Evolutionary conservation across 2,329 filamentous ascomycete species (phyloP).

Genomic region (Bipolaris cookei): DNA sequence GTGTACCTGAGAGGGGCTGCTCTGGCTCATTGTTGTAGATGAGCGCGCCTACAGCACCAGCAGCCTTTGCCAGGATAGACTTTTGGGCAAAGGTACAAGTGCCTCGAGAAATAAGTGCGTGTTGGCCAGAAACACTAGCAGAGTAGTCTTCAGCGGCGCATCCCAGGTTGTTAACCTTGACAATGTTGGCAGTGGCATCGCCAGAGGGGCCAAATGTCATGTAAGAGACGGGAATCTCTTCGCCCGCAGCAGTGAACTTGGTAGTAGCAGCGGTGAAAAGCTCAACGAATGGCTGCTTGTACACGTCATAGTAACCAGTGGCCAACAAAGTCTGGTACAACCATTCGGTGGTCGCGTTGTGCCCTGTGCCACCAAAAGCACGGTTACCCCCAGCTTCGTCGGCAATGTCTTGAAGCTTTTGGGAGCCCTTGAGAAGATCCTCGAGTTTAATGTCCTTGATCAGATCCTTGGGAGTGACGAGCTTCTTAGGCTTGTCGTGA

Average conservation of each 20-base stretch:
- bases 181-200: slow-evolving; percentile 62
- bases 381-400: slow-evolving; percentile 45
- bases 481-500: slow-evolving; percentile 7
- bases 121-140: slow-evolving; percentile 61
- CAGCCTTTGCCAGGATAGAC: slow-evolving; percentile 68
- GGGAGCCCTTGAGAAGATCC: slow-evolving; percentile 41
- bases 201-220: slow-evolving; percentile 68
- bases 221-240: slow-evolving; percentile 34
- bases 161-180: slow-evolving; percentile 67
- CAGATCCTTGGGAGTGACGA: slow-evolving; percentile 31
- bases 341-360: slow-evolving; percentile 45
- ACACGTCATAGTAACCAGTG: slow-evolving; percentile 44
- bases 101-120: slow-evolving; percentile 72
- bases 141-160: slow-evolving; percentile 69
- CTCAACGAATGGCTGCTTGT: slow-evolving; percentile 45
- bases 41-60: slow-evolving; percentile 71
- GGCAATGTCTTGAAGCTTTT: slow-evolving; percentile 43
- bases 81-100: slow-evolving; percentile 72
- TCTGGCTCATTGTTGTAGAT: slow-evolving; percentile 71
- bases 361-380: slow-evolving; percentile 44
- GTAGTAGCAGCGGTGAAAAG: slow-evolving; percentile 42
- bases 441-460: slow-evolving; percentile 41
- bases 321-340: slow-evolving; percentile 40
- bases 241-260: slow-evolving; percentile 33
- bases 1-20: slow-evolving; percentile 68